Percentiles rank a stretch among this genome's conserved stretches.
Evolutionary conservation across 495 filamentous ascomycete genomes (phyloP).

Genomic region (Aspergillus sclerotiicarbonarius): DNA sequence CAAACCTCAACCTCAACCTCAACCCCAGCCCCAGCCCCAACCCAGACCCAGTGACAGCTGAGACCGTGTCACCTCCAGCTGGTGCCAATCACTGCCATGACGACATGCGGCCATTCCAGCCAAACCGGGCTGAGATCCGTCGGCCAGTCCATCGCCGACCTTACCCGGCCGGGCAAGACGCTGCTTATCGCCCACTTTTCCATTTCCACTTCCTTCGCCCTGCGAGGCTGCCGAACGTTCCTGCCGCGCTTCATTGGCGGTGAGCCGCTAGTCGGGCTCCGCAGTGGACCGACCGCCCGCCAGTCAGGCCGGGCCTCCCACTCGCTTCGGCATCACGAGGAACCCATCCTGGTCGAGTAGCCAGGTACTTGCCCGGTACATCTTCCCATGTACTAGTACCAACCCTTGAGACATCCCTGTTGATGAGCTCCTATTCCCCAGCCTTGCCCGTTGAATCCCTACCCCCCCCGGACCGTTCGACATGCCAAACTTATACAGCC

Average conservation of each 20-base stretch:
- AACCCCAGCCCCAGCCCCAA: no score
- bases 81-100: conserved; percentile 11
- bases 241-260: conserved; percentile 1
- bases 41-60: conserved; percentile 9
- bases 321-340: no score
- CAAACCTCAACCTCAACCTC: no score
- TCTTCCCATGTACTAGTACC: no score
- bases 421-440: no score
- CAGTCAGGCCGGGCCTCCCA: not conserved
- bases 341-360: no score
- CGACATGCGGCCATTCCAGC: not conserved
- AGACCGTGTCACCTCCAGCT: conserved; percentile 6
- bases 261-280: not conserved
- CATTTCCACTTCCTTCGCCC: conserved; percentile 16
- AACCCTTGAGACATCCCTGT: no score
- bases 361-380: no score
- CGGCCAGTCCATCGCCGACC: not conserved
- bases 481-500: no score
- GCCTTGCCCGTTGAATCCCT: no score
- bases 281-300: not conserved
- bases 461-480: no score
- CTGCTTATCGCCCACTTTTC: not conserved
- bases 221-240: conserved; percentile 23
- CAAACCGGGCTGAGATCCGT: not conserved
- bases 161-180: not conserved